Percentiles rank a stretch among this genome's conserved stretches.
phyloP scores from a whole-genome alignment of 176 grass and related monocot genomes.

The Typha latifolia region DNA sequence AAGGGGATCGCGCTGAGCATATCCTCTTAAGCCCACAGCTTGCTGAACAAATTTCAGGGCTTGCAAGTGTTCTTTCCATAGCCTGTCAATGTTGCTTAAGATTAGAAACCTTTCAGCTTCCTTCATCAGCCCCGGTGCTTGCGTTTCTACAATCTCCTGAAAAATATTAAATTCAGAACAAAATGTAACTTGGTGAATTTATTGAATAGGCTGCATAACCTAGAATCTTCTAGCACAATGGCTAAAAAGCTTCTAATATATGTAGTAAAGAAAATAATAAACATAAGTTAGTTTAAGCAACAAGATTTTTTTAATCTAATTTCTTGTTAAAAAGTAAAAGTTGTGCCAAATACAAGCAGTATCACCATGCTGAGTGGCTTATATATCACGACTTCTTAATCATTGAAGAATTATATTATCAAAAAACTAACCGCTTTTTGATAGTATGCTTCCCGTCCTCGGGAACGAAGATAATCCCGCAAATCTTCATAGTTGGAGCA shows the following conservation, averaged over 20 bases:
- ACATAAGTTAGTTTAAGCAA: no score
- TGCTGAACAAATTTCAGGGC: conserved; percentile 97
- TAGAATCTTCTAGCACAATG: no score
- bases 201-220: no score
- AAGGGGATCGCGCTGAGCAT: conserved; percentile 90
- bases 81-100: conserved; percentile 93
- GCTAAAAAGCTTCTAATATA: no score
- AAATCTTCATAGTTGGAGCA: conserved; percentile 68
- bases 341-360: no score
- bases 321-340: no score
- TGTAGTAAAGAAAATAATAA: no score
- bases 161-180: neutral
- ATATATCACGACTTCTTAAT: no score
- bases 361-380: no score
- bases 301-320: no score
- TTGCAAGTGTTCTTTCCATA: conserved; percentile 99
- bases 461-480: conserved; percentile 57
- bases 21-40: conserved; percentile 94
- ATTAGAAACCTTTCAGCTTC: conserved; percentile 91
- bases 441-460: conserved; percentile 92
- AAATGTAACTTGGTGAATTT: neutral
- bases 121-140: conserved; percentile 88
- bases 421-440: conserved; percentile 59
- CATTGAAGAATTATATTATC: neutral
- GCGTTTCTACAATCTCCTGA: conserved; percentile 86